Conservation (phyloP, 1,139 yeast species). For the Protomyces lactucae-debilis region DNA sequence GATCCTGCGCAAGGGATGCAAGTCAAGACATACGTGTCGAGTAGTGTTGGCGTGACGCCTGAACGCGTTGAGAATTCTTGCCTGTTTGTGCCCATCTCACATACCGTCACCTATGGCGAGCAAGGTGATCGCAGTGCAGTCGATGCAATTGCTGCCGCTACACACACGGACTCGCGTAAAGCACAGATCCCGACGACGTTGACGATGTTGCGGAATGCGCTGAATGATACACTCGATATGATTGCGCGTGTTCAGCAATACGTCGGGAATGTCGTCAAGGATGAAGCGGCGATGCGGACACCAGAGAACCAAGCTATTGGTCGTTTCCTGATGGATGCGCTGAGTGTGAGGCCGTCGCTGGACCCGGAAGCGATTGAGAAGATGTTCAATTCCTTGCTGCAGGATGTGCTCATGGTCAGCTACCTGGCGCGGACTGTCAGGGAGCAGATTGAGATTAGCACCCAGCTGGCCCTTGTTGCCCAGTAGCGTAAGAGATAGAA, state of each 20-base stretch:
- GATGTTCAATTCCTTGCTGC: slow-evolving; percentile 67
- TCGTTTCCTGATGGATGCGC: slow-evolving; percentile 58
- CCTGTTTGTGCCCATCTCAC: slow-evolving; percentile 71
- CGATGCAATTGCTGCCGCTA: slow-evolving; percentile 40
- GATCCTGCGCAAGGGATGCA: slow-evolving; percentile 43
- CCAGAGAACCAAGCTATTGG: slow-evolving; percentile 54
- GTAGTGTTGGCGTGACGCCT: slow-evolving; percentile 58
- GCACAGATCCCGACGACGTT: slow-evolving; percentile 45
- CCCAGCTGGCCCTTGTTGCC: slow-evolving; percentile 25
- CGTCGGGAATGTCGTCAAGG: slow-evolving; percentile 45
- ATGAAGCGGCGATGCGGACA: slow-evolving; percentile 40
- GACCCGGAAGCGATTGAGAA: slow-evolving; percentile 56
- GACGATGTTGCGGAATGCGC: slow-evolving; percentile 51
- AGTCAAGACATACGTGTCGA: slow-evolving; percentile 67
- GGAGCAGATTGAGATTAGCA: slow-evolving; percentile 49
- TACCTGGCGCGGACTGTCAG: slow-evolving; percentile 78
- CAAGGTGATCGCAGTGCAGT: slow-evolving; percentile 53
- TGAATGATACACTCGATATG: slow-evolving; percentile 53
- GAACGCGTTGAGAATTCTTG: slow-evolving; percentile 54
- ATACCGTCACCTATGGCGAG: slow-evolving; percentile 56
- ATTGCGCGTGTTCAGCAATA: slow-evolving; percentile 54
- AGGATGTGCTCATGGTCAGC: slow-evolving; percentile 78
- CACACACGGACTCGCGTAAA: slow-evolving; percentile 39
- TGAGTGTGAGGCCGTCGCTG: slow-evolving; percentile 59
- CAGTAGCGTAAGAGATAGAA: not conserved